Conservation (phyloP, 192 early-diverging fungal species). For the Geosiphon pyriformis region DNA sequence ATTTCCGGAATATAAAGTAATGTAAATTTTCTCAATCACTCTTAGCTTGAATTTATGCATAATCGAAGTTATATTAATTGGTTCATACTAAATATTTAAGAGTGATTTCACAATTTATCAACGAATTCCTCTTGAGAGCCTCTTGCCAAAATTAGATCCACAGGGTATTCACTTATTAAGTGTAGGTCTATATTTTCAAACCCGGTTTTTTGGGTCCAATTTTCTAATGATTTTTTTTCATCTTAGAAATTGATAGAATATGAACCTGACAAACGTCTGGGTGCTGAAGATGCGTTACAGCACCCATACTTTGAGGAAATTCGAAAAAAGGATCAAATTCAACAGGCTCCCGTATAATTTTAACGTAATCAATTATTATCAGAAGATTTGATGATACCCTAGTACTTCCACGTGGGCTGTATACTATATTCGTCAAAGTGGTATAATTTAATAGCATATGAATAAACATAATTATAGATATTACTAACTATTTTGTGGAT, state of each 20-base stretch:
- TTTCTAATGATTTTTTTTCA: neutral
- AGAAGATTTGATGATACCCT: no score
- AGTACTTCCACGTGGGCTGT: no score
- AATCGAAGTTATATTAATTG: neutral
- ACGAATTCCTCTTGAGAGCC: conserved; percentile 61
- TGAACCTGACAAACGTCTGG: conserved; percentile 20
- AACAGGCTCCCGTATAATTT: neutral
- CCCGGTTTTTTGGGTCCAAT: neutral
- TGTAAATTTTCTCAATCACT: neutral
- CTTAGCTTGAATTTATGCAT: neutral
- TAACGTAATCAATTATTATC: no score
- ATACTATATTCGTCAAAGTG: no score
- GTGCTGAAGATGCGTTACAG: conserved; percentile 21
- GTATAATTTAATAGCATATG: no score
- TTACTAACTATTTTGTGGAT: no score
- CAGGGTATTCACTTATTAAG: conserved; percentile 81
- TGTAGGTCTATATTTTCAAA: conserved; percentile 32
- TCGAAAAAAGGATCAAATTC: conserved; percentile 25
- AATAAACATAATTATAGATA: no score
- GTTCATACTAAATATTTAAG: conserved; percentile 27
- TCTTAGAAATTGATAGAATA: conserved; percentile 23
- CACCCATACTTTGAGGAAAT: conserved; percentile 26
- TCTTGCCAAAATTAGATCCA: conserved; percentile 80
- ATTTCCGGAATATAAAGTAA: conserved; percentile 83
- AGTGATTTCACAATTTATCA: conserved; percentile 73